Base-by-base conservation (phyloP, 1,284 basidiomycete genomes). In the Moesziomyces sp. region DNA sequence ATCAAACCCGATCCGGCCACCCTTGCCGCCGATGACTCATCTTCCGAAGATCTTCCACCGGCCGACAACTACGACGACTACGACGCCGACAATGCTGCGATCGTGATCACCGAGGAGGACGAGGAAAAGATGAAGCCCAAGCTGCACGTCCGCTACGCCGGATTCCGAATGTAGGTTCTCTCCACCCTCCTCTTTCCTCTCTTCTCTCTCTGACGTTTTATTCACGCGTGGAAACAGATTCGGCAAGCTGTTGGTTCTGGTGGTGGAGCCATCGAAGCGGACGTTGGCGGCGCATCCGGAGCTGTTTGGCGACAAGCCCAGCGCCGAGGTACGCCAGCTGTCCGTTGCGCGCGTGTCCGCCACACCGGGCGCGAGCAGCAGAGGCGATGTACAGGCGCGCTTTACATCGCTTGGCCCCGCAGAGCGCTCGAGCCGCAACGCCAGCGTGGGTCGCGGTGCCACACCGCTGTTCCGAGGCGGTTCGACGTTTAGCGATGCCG, bases 221-320 rank as follows among this genome's bases (percentile, higher is more conserved):
- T 26, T 42, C 26, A 9, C 42, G n/a, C 43, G 2, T 9, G 45
- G 30, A 4, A 19, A 55, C 53, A 80, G 76, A 23, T 82, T 80
- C 55, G 79, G 79, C 58, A 75, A 76, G 50, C 68, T 80, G 50
- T 70, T 81, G 18, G 73, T 81, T 3, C 64, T 81, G 35, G 78
- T 79, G 23, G 67, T 70, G 13, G 78, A 78, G 52, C 76, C 76
- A 21, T 64, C 69, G 11, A 75, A 73, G 42, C 57, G 69, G 5
- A 58, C 62, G n/a, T 52, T 77, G 3, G 68, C 72, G 19, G 63
- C 63, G 2, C 51, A 69, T 45, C 69, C 76, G 2, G 65, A 75
- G 50, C 71, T 78, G 21, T 76, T 78, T 43, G 74, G 73, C 16
- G 64, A 63, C 33, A 65, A 63, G 19, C 46, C 52, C 42, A 26